Evolutionary conservation across 2,329 filamentous ascomycete genomes (phyloP).

Genomic region (Pezicula radicicola): DNA sequence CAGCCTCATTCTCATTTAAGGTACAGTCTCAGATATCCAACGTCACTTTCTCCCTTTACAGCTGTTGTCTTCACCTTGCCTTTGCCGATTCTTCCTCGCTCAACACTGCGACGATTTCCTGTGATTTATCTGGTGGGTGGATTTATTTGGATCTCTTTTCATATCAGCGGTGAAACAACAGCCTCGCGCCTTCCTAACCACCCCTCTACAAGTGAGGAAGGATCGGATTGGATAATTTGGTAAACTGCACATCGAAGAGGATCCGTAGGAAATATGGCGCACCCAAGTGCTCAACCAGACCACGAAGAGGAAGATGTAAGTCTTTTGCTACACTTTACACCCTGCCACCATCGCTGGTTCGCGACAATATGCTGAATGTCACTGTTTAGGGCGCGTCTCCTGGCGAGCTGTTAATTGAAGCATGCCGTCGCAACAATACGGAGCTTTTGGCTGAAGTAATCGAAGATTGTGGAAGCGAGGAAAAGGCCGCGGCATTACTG

Average conservation of each 20-base stretch:
- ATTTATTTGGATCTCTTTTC: too few relatives aligned
- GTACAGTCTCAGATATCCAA: too few relatives aligned
- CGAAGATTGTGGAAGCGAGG: constrained; percentile 47
- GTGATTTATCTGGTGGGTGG: too few relatives aligned
- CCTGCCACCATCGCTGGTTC: not conserved
- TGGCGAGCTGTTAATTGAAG: constrained; percentile 84
- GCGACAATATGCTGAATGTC: not conserved
- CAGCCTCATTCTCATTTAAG: too few relatives aligned
- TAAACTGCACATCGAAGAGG: not conserved
- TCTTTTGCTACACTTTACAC: not conserved
- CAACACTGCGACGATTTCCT: too few relatives aligned
- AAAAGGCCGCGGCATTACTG: constrained; percentile 71
- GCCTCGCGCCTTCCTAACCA: not conserved
- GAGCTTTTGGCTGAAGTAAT: constrained; percentile 79
- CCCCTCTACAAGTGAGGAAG: not conserved
- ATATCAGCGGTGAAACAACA: not conserved
- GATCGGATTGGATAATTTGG: not conserved
- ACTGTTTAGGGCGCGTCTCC: constrained; percentile 71
- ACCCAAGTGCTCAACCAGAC: constrained; percentile 20
- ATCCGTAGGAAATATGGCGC: constrained; percentile 20
- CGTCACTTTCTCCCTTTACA: too few relatives aligned
- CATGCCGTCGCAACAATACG: constrained; percentile 89
- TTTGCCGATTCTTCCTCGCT: too few relatives aligned
- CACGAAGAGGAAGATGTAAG: constrained; percentile 25
- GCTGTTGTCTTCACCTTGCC: too few relatives aligned